Conservation (phyloP, 2,329 filamentous ascomycete genomes). For the Pseudocercospora fuligena region DNA sequence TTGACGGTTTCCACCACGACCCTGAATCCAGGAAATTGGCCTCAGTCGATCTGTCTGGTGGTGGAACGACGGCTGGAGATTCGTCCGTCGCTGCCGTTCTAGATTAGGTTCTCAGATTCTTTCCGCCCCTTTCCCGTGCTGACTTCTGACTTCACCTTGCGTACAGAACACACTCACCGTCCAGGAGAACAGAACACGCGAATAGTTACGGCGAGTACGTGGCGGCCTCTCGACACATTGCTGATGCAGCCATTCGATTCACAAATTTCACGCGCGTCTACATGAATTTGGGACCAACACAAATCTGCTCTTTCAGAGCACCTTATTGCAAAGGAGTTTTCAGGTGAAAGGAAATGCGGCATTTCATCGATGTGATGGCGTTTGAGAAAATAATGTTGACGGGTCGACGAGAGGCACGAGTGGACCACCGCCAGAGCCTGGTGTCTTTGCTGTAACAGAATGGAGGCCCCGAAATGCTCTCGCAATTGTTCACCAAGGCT, state of each 20-base stretch:
- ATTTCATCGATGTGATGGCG: too few relatives aligned
- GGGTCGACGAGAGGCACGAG: too few relatives aligned
- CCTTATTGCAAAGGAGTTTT: too few relatives aligned
- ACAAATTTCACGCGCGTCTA: not conserved
- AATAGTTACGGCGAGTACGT: not conserved
- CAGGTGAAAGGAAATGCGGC: too few relatives aligned
- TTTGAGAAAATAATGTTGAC: too few relatives aligned
- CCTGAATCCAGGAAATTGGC: conserved; percentile 5
- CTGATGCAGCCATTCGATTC: not conserved
- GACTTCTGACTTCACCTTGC: conserved; percentile 14
- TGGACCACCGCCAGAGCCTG: too few relatives aligned
- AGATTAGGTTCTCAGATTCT: not conserved
- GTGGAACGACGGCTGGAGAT: conserved; percentile 1
- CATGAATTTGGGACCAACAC: too few relatives aligned
- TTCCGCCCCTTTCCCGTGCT: not conserved
- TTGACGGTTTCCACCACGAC: not conserved
- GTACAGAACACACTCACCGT: not conserved
- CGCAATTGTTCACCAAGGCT: too few relatives aligned
- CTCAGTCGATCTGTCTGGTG: conserved; percentile 3
- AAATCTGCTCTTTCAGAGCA: too few relatives aligned
- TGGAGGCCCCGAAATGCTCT: too few relatives aligned
- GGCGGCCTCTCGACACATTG: too few relatives aligned
- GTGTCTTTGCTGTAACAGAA: too few relatives aligned
- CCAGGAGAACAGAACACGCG: not conserved
- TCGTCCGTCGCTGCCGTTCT: not conserved